Percentiles rank a stretch among this genome's conserved stretches.
Conservation (phyloP, 2,329 filamentous ascomycete genomes). For the Alternaria gaisen region DNA sequence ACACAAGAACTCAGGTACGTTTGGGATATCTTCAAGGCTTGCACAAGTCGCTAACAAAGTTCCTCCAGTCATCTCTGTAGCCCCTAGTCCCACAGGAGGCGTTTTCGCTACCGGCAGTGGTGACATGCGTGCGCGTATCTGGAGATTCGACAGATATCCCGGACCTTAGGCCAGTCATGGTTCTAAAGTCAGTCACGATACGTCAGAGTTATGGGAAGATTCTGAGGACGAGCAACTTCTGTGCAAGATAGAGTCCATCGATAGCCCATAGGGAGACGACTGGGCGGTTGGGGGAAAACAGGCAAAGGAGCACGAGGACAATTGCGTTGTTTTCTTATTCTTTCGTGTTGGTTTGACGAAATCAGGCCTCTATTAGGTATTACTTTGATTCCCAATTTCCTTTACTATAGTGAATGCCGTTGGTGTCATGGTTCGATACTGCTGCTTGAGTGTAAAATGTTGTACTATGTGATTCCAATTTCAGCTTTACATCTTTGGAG, state of each 20-base stretch:
- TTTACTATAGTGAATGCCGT: background rate
- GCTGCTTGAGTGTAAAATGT: background rate
- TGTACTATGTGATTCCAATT: background rate
- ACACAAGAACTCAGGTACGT: slow-evolving; percentile 89
- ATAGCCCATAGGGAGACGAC: background rate
- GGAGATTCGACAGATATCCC: slow-evolving; percentile 66
- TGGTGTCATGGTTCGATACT: background rate
- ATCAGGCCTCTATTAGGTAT: background rate
- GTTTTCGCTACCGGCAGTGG: slow-evolving; percentile 96
- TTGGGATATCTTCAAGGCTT: background rate
- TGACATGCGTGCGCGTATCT: slow-evolving; percentile 97
- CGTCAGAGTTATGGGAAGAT: background rate
- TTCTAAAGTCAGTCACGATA: background rate
- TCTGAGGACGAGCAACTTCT: background rate
- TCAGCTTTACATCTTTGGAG: background rate
- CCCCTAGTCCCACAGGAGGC: slow-evolving; percentile 85
- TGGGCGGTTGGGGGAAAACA: slow-evolving; percentile 1
- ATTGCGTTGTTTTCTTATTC: slow-evolving; percentile 3
- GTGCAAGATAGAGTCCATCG: background rate
- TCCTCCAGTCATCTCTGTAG: slow-evolving; percentile 85
- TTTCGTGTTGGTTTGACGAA: slow-evolving; percentile 1
- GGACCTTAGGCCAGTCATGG: slow-evolving; percentile 35
- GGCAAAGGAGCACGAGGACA: background rate
- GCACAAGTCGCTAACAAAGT: slow-evolving; percentile 22
- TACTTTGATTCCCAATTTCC: slow-evolving; percentile 6